These are phyloP conservation scores for Ophiobolus disseminans DNA, from an alignment of 2,329 filamentous ascomycete species.

Conservation along the genomic window DNA sequence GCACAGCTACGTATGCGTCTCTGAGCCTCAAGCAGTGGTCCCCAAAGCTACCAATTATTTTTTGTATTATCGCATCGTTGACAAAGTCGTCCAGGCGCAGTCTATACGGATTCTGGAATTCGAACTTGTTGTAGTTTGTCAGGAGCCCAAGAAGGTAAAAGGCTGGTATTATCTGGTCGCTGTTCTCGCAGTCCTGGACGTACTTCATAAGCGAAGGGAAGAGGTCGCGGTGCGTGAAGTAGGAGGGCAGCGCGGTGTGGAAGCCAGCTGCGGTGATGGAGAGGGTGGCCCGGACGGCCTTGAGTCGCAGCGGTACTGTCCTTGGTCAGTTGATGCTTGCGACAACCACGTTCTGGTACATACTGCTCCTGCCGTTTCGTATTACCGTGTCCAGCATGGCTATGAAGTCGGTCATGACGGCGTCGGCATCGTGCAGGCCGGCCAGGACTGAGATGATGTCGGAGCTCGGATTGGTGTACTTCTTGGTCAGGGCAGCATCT, in stretches of 20 bases:
- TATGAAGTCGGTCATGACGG: slow-evolving; percentile 87
- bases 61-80: slow-evolving; percentile 85
- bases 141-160: slow-evolving; percentile 85
- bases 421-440: slow-evolving; percentile 86
- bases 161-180: slow-evolving; percentile 69
- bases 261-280: slow-evolving; percentile 92
- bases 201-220: slow-evolving; percentile 97
- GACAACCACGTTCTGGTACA: slow-evolving; percentile 40
- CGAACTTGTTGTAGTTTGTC: slow-evolving; percentile 99
- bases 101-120: slow-evolving; percentile 96
- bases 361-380: slow-evolving; percentile 74
- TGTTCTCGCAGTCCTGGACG: slow-evolving; percentile 76
- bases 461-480: slow-evolving; percentile 92
- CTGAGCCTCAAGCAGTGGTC: slow-evolving; percentile 72
- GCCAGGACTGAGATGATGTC: slow-evolving; percentile 91
- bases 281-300: slow-evolving; percentile 81
- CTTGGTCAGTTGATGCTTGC: slow-evolving; percentile 17
- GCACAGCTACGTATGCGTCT: slow-evolving; percentile 80
- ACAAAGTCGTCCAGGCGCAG: slow-evolving; percentile 93
- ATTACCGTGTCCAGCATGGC: slow-evolving; percentile 82
- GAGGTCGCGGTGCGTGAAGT: slow-evolving; percentile 91
- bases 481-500: slow-evolving; percentile 80
- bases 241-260: slow-evolving; percentile 90
- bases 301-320: slow-evolving; percentile 75
- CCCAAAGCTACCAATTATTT: slow-evolving; percentile 79